A percentile compares a stretch with the other conserved stretches of the same genome.
Evolutionary conservation across 441 rosid genomes (phyloP).

Genomic region (Lepidium campestre): DNA sequence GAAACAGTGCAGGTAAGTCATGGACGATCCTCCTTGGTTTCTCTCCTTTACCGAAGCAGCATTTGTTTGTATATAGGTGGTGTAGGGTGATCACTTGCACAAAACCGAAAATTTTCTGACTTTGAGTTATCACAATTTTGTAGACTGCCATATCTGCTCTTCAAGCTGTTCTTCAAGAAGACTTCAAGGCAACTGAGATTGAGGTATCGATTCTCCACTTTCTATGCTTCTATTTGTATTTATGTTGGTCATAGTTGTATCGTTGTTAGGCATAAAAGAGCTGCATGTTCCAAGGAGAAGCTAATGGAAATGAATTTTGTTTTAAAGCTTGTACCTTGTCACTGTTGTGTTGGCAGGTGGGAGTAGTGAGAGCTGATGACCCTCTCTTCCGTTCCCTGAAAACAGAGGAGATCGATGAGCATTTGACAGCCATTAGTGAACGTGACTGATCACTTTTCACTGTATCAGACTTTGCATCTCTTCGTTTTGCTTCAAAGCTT

Average conservation of each 20-base stretch:
- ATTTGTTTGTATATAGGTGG: neutral
- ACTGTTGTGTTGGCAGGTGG: constrained; percentile 52
- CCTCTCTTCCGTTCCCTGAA: constrained; percentile 62
- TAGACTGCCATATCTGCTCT: constrained; percentile 89
- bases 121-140: constrained; percentile 9
- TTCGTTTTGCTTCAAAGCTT: neutral
- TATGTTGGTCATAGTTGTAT: neutral
- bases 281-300: neutral
- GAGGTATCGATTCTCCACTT: constrained; percentile 47
- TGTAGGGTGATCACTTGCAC: neutral
- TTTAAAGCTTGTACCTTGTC: neutral
- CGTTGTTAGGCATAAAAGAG: neutral
- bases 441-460: constrained; percentile 46
- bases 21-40: neutral
- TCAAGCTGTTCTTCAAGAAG: constrained; percentile 95
- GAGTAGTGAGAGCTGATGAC: constrained; percentile 77
- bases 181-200: constrained; percentile 95
- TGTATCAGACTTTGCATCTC: constrained; percentile 4
- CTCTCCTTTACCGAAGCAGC: neutral
- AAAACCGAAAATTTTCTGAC: no score
- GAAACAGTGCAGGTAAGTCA: constrained; percentile 86
- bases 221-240: neutral
- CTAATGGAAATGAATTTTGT: neutral
- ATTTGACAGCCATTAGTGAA: constrained; percentile 87
- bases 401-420: constrained; percentile 85